Conservation (phyloP, 1,284 basidiomycete species). For the Austroboletus niveus region DNA sequence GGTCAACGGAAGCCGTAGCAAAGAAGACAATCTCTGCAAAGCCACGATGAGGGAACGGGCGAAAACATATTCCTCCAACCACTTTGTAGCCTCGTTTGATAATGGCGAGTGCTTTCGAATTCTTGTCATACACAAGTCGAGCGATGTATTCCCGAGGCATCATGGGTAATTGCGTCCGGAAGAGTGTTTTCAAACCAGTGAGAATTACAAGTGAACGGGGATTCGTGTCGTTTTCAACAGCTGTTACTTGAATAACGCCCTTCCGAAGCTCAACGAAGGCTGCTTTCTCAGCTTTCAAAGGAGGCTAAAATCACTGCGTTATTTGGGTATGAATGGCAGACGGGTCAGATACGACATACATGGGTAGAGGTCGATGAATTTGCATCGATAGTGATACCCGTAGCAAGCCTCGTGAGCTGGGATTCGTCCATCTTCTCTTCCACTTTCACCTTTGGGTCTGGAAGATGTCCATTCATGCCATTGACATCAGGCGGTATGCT, state of each 20-base stretch:
- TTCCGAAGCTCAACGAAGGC: constrained; percentile 82
- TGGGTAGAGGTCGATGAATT: constrained; percentile 46
- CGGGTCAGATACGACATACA: constrained; percentile 35
- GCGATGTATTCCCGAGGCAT: constrained; percentile 99
- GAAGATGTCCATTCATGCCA: constrained; percentile 43
- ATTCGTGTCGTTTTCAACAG: constrained; percentile 82
- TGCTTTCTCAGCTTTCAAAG: constrained; percentile 66
- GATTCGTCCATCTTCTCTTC: constrained; percentile 78
- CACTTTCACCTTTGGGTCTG: constrained; percentile 58
- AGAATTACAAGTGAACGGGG: constrained; percentile 83
- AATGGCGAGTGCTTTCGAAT: constrained; percentile 91
- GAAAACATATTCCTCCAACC: constrained; percentile 96
- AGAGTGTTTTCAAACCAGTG: constrained; percentile 94
- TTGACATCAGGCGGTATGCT: constrained; percentile 45
- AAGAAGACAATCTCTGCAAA: constrained; percentile 99
- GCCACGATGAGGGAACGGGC: constrained; percentile 91
- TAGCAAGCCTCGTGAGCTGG: constrained; percentile 69
- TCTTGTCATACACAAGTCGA: constrained; percentile 89
- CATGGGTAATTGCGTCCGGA: constrained; percentile 97
- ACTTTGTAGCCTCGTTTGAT: constrained; percentile 95
- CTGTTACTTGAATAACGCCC: constrained; percentile 81
- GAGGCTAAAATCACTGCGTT: constrained; percentile 38
- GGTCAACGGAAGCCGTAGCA: constrained; percentile 94
- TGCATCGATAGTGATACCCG: constrained; percentile 78
- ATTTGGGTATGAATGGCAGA: neutral